Evolutionary conservation across 2,329 filamentous ascomycete species (phyloP).

Genomic region (Anisogramma anomala): DNA sequence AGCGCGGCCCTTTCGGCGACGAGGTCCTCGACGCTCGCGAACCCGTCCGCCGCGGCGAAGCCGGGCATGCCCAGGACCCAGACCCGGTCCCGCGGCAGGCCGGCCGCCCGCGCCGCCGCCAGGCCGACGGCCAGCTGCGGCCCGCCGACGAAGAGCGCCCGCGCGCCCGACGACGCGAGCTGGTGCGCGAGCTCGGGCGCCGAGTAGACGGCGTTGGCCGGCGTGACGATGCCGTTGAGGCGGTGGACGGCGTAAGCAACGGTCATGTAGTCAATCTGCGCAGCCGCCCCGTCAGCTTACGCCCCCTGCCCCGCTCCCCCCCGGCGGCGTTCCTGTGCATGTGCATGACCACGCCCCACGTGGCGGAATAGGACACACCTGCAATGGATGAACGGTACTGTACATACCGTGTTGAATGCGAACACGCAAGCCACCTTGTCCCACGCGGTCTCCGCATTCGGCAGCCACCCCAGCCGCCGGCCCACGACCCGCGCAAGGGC

Average conservation of each 20-base stretch:
- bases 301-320: not conserved
- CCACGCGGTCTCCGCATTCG: conserved; percentile 63
- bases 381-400: not conserved
- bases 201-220: conserved; percentile 66
- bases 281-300: not conserved
- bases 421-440: conserved; percentile 70
- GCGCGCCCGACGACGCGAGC: conserved; percentile 55
- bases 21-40: conserved; percentile 56
- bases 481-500: conserved; percentile 55
- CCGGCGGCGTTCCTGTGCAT: too few species aligned
- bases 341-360: too few species aligned
- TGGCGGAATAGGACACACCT: too few species aligned
- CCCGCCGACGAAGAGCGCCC: conserved; percentile 59
- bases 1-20: conserved; percentile 47
- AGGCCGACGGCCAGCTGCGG: conserved; percentile 54
- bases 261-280: conserved; percentile 61
- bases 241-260: conserved; percentile 64
- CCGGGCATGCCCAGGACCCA: conserved; percentile 59
- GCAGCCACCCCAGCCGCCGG: conserved; percentile 59
- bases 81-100: conserved; percentile 51
- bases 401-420: conserved; percentile 63
- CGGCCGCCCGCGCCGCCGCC: conserved; percentile 49
- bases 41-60: conserved; percentile 37
- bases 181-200: conserved; percentile 60
- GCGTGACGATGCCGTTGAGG: conserved; percentile 60